Conservation (phyloP, 2,329 filamentous ascomycete genomes). For the Trichoderma lentiforme region DNA sequence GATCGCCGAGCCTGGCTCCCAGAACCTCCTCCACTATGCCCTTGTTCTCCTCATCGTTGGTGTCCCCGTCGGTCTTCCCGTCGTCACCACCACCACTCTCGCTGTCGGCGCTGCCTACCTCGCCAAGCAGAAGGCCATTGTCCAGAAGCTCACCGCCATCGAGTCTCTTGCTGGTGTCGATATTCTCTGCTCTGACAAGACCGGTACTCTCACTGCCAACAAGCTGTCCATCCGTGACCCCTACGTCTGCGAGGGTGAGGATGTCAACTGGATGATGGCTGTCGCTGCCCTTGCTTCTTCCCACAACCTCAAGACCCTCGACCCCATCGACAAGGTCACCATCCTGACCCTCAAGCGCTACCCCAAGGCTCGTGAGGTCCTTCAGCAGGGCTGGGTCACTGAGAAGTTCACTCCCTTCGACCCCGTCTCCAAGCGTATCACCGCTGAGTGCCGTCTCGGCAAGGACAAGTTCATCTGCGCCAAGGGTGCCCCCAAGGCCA, state of each 20-base stretch:
- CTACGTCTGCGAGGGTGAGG: constrained; percentile 76
- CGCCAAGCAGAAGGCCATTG: constrained; percentile 88
- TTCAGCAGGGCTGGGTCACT: constrained; percentile 79
- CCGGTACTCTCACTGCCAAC: constrained; percentile 90
- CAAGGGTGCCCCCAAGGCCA: constrained; percentile 86
- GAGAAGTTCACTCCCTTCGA: constrained; percentile 81
- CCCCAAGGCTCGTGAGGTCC: constrained; percentile 73
- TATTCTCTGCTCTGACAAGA: constrained; percentile 94
- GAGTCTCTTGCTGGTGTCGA: constrained; percentile 90
- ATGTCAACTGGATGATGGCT: constrained; percentile 85
- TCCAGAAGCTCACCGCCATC: constrained; percentile 88
- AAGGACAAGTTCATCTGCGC: constrained; percentile 84
- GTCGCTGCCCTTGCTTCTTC: constrained; percentile 86
- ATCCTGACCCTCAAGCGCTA: constrained; percentile 81
- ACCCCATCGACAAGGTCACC: constrained; percentile 93
- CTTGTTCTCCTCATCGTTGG: constrained; percentile 87
- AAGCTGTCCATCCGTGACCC: constrained; percentile 85
- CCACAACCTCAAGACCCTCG: constrained; percentile 93
- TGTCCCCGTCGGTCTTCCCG: constrained; percentile 89
- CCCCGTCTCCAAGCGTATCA: constrained; percentile 90
- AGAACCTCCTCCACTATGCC: constrained; percentile 72
- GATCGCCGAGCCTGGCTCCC: constrained; percentile 52
- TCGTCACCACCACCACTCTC: constrained; percentile 92
- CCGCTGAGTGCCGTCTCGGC: constrained; percentile 74
- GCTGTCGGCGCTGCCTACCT: constrained; percentile 89